Evolutionary conservation across 129 eudicot species (phyloP).

Genomic region (Smallanthus sonchifolius): DNA sequence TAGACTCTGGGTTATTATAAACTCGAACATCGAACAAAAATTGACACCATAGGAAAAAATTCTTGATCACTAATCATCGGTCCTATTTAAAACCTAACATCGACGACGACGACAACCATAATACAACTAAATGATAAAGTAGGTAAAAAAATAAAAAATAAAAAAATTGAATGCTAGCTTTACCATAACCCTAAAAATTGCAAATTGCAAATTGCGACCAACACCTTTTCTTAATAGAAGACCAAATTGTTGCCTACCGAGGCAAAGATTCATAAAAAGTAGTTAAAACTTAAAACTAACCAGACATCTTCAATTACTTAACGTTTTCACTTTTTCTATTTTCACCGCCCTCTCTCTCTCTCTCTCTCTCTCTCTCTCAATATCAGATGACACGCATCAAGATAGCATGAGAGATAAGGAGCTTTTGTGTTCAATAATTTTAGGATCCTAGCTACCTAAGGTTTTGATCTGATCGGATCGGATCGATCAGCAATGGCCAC

Average conservation of each 20-base stretch:
- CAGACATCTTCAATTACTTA: neutral
- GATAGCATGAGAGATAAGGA: neutral
- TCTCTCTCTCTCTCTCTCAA: neutral
- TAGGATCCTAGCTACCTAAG: neutral
- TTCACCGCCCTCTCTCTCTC: neutral
- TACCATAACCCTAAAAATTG: too few species aligned
- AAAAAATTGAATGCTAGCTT: too few species aligned
- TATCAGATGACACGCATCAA: neutral
- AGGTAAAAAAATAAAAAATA: too few species aligned
- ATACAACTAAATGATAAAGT: too few species aligned
- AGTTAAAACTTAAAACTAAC: neutral
- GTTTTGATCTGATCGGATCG: neutral
- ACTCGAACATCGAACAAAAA: too few species aligned
- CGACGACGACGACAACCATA: too few species aligned
- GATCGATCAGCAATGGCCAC: slow-evolving; percentile 37
- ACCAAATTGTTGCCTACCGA: neutral
- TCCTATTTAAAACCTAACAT: too few species aligned
- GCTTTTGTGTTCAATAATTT: neutral
- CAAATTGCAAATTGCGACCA: too few species aligned
- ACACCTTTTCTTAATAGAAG: neutral
- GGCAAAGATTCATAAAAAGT: neutral
- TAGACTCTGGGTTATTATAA: too few species aligned
- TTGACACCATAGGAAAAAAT: too few species aligned
- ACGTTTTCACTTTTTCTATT: neutral
- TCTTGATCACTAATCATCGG: too few species aligned